phyloP scores from a whole-genome alignment of 2,329 filamentous ascomycete species.

The Phoma herbarum region DNA sequence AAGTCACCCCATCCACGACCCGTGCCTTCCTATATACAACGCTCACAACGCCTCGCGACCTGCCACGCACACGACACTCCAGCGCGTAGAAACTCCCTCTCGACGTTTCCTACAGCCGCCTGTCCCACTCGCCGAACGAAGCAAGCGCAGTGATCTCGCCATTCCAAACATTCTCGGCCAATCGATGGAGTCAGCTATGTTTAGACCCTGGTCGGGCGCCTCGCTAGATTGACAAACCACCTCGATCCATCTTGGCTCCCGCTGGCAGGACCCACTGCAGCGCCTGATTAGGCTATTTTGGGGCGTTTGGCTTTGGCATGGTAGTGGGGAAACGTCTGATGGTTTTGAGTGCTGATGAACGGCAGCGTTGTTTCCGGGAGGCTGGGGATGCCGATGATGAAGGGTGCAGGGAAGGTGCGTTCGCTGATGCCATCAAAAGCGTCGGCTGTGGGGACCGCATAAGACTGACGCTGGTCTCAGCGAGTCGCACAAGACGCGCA shows the following conservation, averaged over 20 bases:
- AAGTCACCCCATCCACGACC: slow-evolving; percentile 18
- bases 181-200: slow-evolving; percentile 8
- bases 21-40: slow-evolving; percentile 19
- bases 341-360: neutral
- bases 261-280: slow-evolving; percentile 11
- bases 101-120: slow-evolving; percentile 14
- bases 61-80: slow-evolving; percentile 21
- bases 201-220: slow-evolving; percentile 16
- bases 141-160: neutral
- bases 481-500: neutral
- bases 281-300: slow-evolving; percentile 27
- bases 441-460: neutral
- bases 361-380: slow-evolving; percentile 18
- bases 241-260: slow-evolving; percentile 5
- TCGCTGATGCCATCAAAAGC: neutral
- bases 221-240: slow-evolving; percentile 19
- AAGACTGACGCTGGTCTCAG: neutral
- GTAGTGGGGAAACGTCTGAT: slow-evolving; percentile 8
- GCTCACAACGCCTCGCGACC: slow-evolving; percentile 1
- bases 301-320: slow-evolving; percentile 4
- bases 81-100: slow-evolving; percentile 13
- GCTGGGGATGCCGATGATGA: slow-evolving; percentile 1
- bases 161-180: slow-evolving; percentile 1
- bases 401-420: neutral
- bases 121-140: slow-evolving; percentile 21